Conservation (phyloP, 139 green algal genomes). For the Yamagishiella unicocca region DNA sequence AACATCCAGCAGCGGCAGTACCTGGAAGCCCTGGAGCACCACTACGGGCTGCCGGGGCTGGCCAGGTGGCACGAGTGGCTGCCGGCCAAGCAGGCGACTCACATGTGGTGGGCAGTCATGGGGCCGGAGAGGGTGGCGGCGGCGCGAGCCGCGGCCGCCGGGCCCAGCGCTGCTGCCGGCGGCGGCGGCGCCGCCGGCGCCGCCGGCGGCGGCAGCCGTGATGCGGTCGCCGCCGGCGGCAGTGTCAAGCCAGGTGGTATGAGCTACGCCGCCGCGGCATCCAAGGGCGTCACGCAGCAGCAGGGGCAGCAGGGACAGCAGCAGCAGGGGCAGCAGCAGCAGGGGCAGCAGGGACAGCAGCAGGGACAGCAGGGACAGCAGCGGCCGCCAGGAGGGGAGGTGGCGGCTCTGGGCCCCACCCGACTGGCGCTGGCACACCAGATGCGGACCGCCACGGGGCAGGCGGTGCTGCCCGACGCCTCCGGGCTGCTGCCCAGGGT, state of each 20-base stretch:
- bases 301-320: neutral
- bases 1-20: neutral
- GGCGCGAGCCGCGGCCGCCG: neutral
- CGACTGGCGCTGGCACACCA: neutral
- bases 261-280: constrained; percentile 9
- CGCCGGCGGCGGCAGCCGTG: neutral
- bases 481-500: neutral
- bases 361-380: neutral
- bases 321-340: neutral
- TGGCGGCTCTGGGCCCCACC: neutral
- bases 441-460: neutral
- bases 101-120: constrained; percentile 6
- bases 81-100: neutral
- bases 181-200: neutral
- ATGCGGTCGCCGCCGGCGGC: neutral
- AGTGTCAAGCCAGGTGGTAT: neutral
- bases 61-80: neutral
- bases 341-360: neutral
- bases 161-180: neutral
- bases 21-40: constrained; percentile 13
- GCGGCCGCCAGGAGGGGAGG: neutral
- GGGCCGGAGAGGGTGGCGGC: neutral
- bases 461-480: neutral
- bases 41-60: constrained; percentile 23
- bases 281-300: neutral